Percentiles rank a stretch among this genome's conserved stretches.
Conservation (phyloP, 495 filamentous ascomycete genomes). For the Penicillium psychrofluorescens region DNA sequence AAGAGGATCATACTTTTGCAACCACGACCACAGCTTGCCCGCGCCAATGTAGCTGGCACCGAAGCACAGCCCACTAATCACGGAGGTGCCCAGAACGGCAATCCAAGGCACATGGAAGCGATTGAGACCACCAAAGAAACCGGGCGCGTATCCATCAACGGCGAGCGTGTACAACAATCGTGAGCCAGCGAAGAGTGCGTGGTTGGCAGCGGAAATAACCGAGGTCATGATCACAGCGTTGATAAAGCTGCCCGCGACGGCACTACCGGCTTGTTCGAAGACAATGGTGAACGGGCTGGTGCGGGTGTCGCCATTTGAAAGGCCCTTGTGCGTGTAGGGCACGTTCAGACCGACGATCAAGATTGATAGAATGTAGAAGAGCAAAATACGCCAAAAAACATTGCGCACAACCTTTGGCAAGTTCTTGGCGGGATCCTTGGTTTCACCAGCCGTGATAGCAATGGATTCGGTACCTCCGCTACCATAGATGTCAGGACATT, state of each 20-base stretch:
- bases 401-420: slow-evolving; percentile 45
- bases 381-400: slow-evolving; percentile 47
- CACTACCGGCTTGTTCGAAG: slow-evolving; percentile 41
- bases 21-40: slow-evolving; percentile 50
- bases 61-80: slow-evolving; percentile 52
- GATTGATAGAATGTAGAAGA: slow-evolving; percentile 46
- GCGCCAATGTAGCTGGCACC: slow-evolving; percentile 56
- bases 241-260: slow-evolving; percentile 45
- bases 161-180: slow-evolving; percentile 45
- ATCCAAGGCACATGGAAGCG: slow-evolving; percentile 53
- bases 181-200: slow-evolving; percentile 48
- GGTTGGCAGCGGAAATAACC: slow-evolving; percentile 45
- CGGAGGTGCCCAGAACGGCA: slow-evolving; percentile 47
- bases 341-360: slow-evolving; percentile 46
- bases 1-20: slow-evolving; percentile 40
- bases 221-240: slow-evolving; percentile 51
- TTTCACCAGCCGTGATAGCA: slow-evolving; percentile 49
- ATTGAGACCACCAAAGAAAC: slow-evolving; percentile 43
- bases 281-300: slow-evolving; percentile 49
- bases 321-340: slow-evolving; percentile 42
- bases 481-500: not conserved
- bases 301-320: slow-evolving; percentile 28
- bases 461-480: slow-evolving; percentile 51
- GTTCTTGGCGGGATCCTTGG: slow-evolving; percentile 38
- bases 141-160: slow-evolving; percentile 37